phyloP scores from a whole-genome alignment of 345 rosid species.

The Combretum micranthum region DNA sequence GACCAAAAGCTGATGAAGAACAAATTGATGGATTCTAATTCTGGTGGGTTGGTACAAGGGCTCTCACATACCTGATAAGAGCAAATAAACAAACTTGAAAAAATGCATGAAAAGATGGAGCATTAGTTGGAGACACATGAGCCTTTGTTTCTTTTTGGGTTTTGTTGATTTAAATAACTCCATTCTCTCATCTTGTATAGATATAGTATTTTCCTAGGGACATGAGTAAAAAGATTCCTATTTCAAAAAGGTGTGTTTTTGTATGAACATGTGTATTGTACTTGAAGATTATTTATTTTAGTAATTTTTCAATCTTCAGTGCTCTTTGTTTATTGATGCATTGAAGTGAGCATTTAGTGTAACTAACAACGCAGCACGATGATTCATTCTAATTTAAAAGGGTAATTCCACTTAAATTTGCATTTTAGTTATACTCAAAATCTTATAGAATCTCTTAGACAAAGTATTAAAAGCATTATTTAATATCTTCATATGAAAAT shows the following conservation, averaged over 20 bases:
- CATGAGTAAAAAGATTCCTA: conserved; percentile 1
- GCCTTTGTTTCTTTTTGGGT: conserved; percentile 5
- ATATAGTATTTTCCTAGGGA: not conserved
- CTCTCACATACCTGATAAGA: no score
- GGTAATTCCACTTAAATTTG: no score
- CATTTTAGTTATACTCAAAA: no score
- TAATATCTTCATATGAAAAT: no score
- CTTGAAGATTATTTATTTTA: not conserved
- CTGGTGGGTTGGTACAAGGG: no score
- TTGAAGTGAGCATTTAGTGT: no score
- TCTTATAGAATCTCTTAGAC: no score
- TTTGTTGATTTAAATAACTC: not conserved
- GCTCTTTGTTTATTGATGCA: no score
- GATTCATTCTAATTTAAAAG: no score
- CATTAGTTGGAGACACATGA: conserved; percentile 14
- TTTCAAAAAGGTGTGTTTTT: conserved; percentile 2
- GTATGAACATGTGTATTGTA: not conserved
- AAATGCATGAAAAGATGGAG: conserved; percentile 16
- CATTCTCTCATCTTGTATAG: not conserved
- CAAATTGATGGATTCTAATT: not conserved
- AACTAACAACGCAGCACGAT: no score
- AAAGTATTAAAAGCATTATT: no score
- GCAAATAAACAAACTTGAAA: not conserved
- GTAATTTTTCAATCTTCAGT: not conserved
- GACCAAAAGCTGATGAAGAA: conserved; percentile 11